Evolutionary conservation across 805 yeast species (phyloP), one percentile per base, ranked within the genome.

Genomic region (Saturnispora gosingensis): DNA sequence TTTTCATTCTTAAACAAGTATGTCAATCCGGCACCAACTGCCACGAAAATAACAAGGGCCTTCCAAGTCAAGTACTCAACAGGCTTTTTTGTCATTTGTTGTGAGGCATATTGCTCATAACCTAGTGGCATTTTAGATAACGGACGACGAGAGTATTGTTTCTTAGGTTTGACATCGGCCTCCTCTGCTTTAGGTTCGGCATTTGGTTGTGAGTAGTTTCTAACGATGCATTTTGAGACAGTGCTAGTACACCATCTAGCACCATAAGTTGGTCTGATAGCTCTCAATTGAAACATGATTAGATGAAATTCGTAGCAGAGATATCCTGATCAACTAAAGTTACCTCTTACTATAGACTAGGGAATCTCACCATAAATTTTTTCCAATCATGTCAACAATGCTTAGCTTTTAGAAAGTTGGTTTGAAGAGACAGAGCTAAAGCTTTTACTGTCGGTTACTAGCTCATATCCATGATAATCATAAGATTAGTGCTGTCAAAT

Each of bases 41-140:
- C 72, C 2, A 85, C 53, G 63, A 90, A 77, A 27, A 88, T 62
- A 1, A 80, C 67, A 16, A 86, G 81, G 1, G 95, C 89, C 61
- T 85, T 86, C 95, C 97, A 88, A 8, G 89, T 76, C 10, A 91
- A 78, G 68, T 83, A 84, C 61, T 87, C 95, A 51, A 85, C 74
- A 40, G 79, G 72, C 10, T 67, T 66, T 9, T 55, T 58, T 22
- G 59, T 59, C 46, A 69, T 48, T 9, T 60, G 65, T 34, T 61
- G 64, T 15, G 66, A 59, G 2, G 60, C 51, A 51, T 62, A 64
- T 45, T 60, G 62, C 11, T 68, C 67, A 3, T 73, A 66, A 8
- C 95, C 95, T 54, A 88, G 75, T 11, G 93, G 89, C 34, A 86
- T 82, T 63, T 95, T 72, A 56, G 91, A 85, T 53, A 88, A 70